These are phyloP conservation scores for Pinus albicaulis DNA, from an alignment of 75 land plant genomes.

Conservation along the genomic window DNA sequence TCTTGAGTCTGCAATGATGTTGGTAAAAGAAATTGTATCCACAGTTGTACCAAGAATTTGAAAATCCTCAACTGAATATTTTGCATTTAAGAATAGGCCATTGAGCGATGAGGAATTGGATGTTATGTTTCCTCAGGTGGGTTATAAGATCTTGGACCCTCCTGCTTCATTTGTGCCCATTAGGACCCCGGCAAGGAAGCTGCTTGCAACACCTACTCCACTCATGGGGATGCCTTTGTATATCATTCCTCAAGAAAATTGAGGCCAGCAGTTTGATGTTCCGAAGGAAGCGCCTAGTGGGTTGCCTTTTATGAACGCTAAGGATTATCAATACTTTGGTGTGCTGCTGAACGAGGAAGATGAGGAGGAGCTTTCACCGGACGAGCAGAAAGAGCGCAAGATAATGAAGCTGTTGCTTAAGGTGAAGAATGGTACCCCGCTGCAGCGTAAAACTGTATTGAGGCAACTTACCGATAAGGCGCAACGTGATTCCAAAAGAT, in stretches of 20 bases:
- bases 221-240: slow-evolving; percentile 82
- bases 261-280: slow-evolving; percentile 93
- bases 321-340: slow-evolving; percentile 93
- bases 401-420: slow-evolving; percentile 96
- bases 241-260: slow-evolving; percentile 91
- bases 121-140: slow-evolving; percentile 93
- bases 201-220: slow-evolving; percentile 94
- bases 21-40: too few relatives aligned
- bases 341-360: slow-evolving; percentile 83
- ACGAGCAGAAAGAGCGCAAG: slow-evolving; percentile 97
- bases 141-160: slow-evolving; percentile 89
- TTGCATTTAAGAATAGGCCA: slow-evolving; percentile 85
- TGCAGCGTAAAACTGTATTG: slow-evolving; percentile 92
- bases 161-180: slow-evolving; percentile 95
- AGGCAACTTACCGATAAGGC: slow-evolving; percentile 98
- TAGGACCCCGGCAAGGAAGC: slow-evolving; percentile 95
- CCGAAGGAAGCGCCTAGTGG: slow-evolving; percentile 95
- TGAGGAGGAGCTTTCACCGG: slow-evolving; percentile 91
- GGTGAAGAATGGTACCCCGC: slow-evolving; percentile 98
- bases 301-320: slow-evolving; percentile 92
- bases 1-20: too few relatives aligned
- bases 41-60: too few relatives aligned
- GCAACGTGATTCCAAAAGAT: too few relatives aligned
- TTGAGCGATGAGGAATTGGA: slow-evolving; percentile 92
- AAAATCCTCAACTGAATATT: too few relatives aligned